Conservation (phyloP, 73 alveolate genomes). For the Paraurostyla sp. region DNA sequence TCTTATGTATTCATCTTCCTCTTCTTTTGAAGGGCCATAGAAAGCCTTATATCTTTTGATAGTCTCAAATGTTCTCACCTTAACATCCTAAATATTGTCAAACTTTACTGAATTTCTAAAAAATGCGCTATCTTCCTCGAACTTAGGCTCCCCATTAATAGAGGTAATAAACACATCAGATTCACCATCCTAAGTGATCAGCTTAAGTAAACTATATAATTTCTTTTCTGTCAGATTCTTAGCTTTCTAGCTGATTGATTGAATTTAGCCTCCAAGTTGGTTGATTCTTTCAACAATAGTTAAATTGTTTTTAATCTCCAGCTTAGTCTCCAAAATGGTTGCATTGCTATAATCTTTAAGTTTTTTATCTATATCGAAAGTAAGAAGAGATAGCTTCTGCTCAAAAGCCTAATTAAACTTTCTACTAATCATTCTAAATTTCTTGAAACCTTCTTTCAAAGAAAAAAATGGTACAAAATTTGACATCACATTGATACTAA, state of each 20-base stretch:
- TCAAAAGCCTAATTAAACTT: background rate
- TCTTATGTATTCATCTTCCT: slow-evolving; percentile 3
- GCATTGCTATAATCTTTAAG: background rate
- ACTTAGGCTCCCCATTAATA: background rate
- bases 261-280: background rate
- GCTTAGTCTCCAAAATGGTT: background rate
- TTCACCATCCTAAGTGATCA: too few relatives aligned
- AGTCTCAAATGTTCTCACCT: background rate
- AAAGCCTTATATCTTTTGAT: background rate
- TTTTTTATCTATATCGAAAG: slow-evolving; percentile 15
- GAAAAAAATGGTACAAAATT: background rate
- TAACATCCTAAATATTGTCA: background rate
- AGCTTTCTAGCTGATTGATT: background rate
- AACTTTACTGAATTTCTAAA: background rate
- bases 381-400: background rate
- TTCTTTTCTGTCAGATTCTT: background rate
- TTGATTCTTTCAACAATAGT: background rate
- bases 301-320: background rate
- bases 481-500: background rate
- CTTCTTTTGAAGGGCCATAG: background rate
- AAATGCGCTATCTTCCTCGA: background rate
- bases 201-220: background rate
- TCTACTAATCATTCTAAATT: background rate
- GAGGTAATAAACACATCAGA: background rate
- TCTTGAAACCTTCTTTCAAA: background rate